Percentiles rank a stretch among this genome's conserved stretches.
phyloP scores from a whole-genome alignment of 768 basidiomycete genomes.

The Podaxis sp. region DNA sequence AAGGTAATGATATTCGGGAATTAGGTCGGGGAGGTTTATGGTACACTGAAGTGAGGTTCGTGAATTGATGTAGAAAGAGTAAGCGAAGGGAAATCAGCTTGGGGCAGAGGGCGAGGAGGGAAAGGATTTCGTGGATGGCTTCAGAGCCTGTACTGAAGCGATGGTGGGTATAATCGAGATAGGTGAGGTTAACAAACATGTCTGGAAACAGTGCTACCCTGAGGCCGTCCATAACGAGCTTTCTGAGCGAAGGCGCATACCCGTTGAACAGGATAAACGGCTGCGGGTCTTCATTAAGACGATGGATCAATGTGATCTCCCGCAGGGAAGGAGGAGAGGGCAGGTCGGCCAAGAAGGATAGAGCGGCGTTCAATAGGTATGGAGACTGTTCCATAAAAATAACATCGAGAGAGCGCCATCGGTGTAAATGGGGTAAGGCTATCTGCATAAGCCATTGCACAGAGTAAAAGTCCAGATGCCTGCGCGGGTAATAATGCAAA shows the following conservation, averaged over 20 bases:
- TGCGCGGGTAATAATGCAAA: constrained; percentile 22
- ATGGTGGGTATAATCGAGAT: constrained; percentile 72
- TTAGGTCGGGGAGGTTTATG: constrained; percentile 31
- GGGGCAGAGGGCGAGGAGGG: constrained; percentile 55
- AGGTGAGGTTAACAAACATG: constrained; percentile 60
- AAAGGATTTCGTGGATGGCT: constrained; percentile 56
- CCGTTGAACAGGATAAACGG: constrained; percentile 67
- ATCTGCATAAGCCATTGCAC: constrained; percentile 66
- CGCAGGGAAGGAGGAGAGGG: constrained; percentile 13
- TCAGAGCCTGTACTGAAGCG: constrained; percentile 60
- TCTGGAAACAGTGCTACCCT: constrained; percentile 62
- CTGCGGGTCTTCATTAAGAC: constrained; percentile 67
- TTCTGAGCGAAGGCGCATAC: constrained; percentile 53
- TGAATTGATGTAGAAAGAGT: constrained; percentile 40
- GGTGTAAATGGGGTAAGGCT: constrained; percentile 48
- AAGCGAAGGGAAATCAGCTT: constrained; percentile 55
- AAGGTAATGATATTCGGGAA: constrained; percentile 40
- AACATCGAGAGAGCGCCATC: constrained; percentile 65
- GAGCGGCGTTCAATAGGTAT: constrained; percentile 67
- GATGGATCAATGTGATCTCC: constrained; percentile 47
- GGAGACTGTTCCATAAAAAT: constrained; percentile 55
- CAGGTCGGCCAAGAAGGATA: constrained; percentile 57
- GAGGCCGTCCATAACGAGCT: constrained; percentile 62
- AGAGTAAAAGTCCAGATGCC: constrained; percentile 39
- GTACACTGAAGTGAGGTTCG: constrained; percentile 12